These are phyloP conservation scores for Oryza glaberrima DNA, from an alignment of 176 grass and related monocot genomes.

Conservation along the genomic window DNA sequence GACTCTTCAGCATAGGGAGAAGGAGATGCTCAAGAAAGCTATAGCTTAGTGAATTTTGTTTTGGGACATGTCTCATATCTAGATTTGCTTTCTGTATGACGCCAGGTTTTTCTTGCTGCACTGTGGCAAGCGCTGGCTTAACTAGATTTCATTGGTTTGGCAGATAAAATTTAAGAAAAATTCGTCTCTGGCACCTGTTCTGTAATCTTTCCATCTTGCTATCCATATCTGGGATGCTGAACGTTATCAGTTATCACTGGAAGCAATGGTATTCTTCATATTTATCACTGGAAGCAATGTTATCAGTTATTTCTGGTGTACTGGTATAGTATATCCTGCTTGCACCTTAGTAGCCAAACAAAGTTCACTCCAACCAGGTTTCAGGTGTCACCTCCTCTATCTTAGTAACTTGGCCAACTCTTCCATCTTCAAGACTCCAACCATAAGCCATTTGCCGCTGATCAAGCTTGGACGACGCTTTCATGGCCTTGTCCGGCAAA, in stretches of 20 bases:
- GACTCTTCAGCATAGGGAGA: slow-evolving; percentile 13
- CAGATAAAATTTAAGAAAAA: slow-evolving; percentile 19
- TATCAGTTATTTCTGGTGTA: too few species aligned
- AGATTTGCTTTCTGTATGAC: background rate
- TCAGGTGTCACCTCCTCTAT: background rate
- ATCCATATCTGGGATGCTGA: background rate
- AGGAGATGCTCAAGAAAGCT: slow-evolving; percentile 29
- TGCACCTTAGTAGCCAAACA: too few species aligned
- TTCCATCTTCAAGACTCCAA: too few species aligned
- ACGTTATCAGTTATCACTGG: background rate
- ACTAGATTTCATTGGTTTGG: background rate
- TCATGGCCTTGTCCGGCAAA: background rate
- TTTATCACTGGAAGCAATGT: too few species aligned
- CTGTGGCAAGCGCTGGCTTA: background rate
- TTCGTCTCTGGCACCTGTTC: background rate
- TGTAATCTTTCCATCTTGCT: background rate
- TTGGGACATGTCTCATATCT: slow-evolving; percentile 2
- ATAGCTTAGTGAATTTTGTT: slow-evolving; percentile 46
- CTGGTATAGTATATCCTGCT: background rate
- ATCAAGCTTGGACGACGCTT: background rate
- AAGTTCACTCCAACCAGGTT: too few species aligned
- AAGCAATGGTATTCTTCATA: background rate
- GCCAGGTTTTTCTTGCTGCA: background rate
- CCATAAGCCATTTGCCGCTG: background rate
- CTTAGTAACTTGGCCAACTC: background rate